phyloP scores from a whole-genome alignment of 495 filamentous ascomycete genomes.

The Neurospora sp. region DNA sequence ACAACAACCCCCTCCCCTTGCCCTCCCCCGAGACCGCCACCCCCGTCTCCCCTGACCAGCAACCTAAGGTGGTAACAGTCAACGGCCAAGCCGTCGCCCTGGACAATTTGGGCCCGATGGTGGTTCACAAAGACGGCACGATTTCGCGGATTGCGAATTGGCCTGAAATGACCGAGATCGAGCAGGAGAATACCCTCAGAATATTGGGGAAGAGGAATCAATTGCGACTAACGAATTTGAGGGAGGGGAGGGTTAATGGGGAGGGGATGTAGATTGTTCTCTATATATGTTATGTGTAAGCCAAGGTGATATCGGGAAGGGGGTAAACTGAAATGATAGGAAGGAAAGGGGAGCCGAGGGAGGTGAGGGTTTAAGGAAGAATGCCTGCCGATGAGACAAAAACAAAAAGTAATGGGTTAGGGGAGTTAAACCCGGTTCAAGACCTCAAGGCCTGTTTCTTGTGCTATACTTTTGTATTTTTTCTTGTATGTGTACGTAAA shows the following conservation, averaged over 20 bases:
- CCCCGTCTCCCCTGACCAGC: neutral
- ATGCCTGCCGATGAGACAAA: neutral
- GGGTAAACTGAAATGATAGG: no score
- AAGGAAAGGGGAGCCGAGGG: neutral
- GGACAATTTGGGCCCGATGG: conserved; percentile 54
- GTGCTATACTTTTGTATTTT: neutral
- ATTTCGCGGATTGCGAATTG: conserved; percentile 58
- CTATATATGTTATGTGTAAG: neutral
- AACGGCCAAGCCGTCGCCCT: conserved; percentile 41
- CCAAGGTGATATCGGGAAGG: neutral
- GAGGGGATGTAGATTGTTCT: neutral
- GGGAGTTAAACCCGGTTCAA: neutral
- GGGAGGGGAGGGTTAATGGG: conserved; percentile 19
- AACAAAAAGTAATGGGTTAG: neutral
- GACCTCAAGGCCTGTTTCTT: neutral
- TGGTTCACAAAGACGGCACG: conserved; percentile 58
- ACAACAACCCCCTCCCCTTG: conserved; percentile 6
- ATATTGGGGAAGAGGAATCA: conserved; percentile 56
- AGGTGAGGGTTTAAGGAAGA: neutral
- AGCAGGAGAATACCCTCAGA: conserved; percentile 50
- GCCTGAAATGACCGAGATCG: conserved; percentile 53
- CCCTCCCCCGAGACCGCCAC: conserved; percentile 15
- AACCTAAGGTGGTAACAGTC: conserved; percentile 38
- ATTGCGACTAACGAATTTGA: conserved; percentile 45
- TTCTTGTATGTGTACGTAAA: neutral